Evolutionary conservation across 805 yeast genomes (phyloP), one percentile per base, ranked within the genome.

Genomic region (Zygotorulaspora florentina): DNA sequence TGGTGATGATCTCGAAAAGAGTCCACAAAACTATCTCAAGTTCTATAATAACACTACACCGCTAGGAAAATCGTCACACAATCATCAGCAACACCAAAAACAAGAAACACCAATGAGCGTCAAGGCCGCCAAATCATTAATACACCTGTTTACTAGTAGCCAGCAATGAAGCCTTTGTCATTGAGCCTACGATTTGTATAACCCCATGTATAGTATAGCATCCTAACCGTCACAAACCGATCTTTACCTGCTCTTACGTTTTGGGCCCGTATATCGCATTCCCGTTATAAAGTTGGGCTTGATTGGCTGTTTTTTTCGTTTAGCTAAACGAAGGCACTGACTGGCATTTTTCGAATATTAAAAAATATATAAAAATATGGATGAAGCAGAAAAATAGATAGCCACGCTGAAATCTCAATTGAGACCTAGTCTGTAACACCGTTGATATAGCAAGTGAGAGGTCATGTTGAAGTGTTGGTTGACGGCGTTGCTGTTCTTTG

Each of bases 121-220:
- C 10, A 61, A 62, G 33, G 69, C 68, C 18, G 70, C 70, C 2
- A 63, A 62, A 41, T 65, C 69, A 5, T 49, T 66, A 42, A 40
- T 66, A 12, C 62, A 63, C 23, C 52, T 65, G 17, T 64, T 63
- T 40, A 56, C 65, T 17, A 59, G 66, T 43, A 52, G 45, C 37
- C 52, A 52, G 34, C 39, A 45, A 13, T 45, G 17, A 30, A n/a
- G 13, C 3, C 3, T n/a, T 13, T 9, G 25, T 20, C 25, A 20
- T 20, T 7, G 7, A 7, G 7, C 4, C 25, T 20, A 7, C 16
- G 11, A 33, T 3, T 16, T 33, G 20, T 33, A 33, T 33, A 33
- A 29, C 20, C 5, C 6, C 36, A 4, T 13, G 20, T 33, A 16
- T 33, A 33, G 16, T 33, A 33, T 33, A 33, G 36, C 16, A 33